These are phyloP conservation scores for Bullera alba DNA, from an alignment of 768 basidiomycete species.

Conservation along the genomic window DNA sequence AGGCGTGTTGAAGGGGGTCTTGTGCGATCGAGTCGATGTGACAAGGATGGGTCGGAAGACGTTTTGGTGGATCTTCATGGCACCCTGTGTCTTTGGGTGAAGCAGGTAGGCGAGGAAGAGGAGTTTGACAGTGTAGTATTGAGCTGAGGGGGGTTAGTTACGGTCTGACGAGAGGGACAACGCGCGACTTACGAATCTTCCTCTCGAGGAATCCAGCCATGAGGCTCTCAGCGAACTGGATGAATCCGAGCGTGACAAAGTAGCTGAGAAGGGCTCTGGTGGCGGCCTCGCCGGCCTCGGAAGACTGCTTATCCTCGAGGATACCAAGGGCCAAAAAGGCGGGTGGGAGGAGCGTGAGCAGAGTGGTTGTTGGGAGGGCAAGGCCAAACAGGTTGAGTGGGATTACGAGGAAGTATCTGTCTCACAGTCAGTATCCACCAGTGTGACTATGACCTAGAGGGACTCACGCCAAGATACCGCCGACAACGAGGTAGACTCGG, in stretches of 20 bases:
- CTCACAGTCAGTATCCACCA: neutral
- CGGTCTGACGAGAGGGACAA: neutral
- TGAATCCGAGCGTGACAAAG: conserved; percentile 34
- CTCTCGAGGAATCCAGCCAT: conserved; percentile 29
- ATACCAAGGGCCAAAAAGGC: conserved; percentile 22
- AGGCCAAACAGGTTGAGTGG: conserved; percentile 37
- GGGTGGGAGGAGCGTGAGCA: conserved; percentile 34
- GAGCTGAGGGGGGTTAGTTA: conserved; percentile 15
- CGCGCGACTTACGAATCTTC: conserved; percentile 28
- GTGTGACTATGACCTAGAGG: neutral
- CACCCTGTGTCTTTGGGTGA: conserved; percentile 24
- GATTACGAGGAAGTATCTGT: conserved; percentile 36
- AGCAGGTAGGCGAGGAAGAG: conserved; percentile 39
- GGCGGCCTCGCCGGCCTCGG: conserved; percentile 12
- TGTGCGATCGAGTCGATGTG: neutral
- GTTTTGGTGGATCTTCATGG: neutral
- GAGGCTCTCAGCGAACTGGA: conserved; percentile 32
- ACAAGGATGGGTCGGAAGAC: neutral
- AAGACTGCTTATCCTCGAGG: conserved; percentile 16
- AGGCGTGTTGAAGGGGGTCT: neutral
- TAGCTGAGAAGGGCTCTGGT: conserved; percentile 26
- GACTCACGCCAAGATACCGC: conserved; percentile 24
- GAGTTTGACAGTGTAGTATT: conserved; percentile 42
- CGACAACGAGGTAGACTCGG: conserved; percentile 27
- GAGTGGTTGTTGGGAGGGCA: conserved; percentile 26